Evolutionary conservation across 2,329 filamentous ascomycete genomes (phyloP).

Genomic region (Penicillium brevicompactum): DNA sequence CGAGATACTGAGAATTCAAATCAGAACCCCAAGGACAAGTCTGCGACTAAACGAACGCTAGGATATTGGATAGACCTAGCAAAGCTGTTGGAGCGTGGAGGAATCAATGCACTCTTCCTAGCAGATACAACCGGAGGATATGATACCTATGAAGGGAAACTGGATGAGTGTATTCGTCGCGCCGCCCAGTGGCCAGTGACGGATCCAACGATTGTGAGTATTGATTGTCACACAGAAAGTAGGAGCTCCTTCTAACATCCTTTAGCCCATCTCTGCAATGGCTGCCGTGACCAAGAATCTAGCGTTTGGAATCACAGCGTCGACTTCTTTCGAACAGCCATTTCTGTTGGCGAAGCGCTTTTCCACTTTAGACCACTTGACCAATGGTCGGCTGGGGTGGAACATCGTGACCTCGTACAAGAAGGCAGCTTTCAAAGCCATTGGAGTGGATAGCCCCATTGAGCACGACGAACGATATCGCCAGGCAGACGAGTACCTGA

Average conservation of each 20-base stretch:
- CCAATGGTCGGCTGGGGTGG: slow-evolving; percentile 63
- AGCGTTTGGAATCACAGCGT: slow-evolving; percentile 64
- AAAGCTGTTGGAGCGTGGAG: slow-evolving; percentile 62
- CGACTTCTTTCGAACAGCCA: slow-evolving; percentile 64
- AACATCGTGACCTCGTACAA: slow-evolving; percentile 69
- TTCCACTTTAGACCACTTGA: slow-evolving; percentile 64
- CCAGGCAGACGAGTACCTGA: slow-evolving; percentile 64
- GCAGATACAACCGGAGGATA: slow-evolving; percentile 68
- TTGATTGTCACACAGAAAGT: neutral
- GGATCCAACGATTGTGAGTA: slow-evolving; percentile 62
- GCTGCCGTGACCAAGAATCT: slow-evolving; percentile 67
- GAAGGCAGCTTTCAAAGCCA: slow-evolving; percentile 64
- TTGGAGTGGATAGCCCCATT: slow-evolving; percentile 59
- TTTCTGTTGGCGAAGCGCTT: slow-evolving; percentile 65
- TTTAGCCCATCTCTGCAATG: slow-evolving; percentile 64
- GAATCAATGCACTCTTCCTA: slow-evolving; percentile 66
- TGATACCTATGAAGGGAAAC: slow-evolving; percentile 62
- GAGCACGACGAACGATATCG: slow-evolving; percentile 64
- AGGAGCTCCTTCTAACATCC: neutral
- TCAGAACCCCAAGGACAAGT: slow-evolving; percentile 63
- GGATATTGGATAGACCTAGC: slow-evolving; percentile 67
- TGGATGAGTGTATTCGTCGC: slow-evolving; percentile 63
- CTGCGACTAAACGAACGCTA: slow-evolving; percentile 61
- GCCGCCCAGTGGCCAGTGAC: slow-evolving; percentile 68
- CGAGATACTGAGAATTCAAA: neutral